These are phyloP conservation scores for Naganishia albida DNA, from an alignment of 1,284 basidiomycete genomes.

Conservation along the genomic window DNA sequence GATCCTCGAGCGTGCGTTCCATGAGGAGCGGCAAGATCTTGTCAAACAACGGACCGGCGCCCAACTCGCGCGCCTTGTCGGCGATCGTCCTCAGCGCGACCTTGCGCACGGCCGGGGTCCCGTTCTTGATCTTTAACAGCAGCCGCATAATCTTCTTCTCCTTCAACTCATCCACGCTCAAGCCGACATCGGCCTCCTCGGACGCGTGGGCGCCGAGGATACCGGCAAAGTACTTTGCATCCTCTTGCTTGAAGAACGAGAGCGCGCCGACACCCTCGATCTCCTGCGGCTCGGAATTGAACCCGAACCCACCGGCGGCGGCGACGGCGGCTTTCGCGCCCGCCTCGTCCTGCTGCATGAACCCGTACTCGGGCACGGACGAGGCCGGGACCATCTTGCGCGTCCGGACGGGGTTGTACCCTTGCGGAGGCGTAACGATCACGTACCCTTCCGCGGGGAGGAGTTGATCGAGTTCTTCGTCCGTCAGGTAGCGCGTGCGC, in stretches of 20 bases:
- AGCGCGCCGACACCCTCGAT: slow-evolving; percentile 97
- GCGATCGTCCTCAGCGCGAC: slow-evolving; percentile 97
- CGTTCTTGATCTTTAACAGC: slow-evolving; percentile 99
- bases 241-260: slow-evolving; percentile 97
- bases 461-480: slow-evolving; percentile 91
- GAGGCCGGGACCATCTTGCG: slow-evolving; percentile 50
- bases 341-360: slow-evolving; percentile 93
- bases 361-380: slow-evolving; percentile 71
- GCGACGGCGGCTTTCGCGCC: slow-evolving; percentile 81
- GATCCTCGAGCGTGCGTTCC: slow-evolving; percentile 98
- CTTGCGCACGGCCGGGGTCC: slow-evolving; percentile 96
- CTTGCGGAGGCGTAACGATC: slow-evolving; percentile 90
- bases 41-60: slow-evolving; percentile 98
- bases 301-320: slow-evolving; percentile 72
- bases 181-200: slow-evolving; percentile 78
- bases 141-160: slow-evolving; percentile 99
- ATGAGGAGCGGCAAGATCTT: slow-evolving; percentile 98
- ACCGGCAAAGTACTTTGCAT: slow-evolving; percentile 96
- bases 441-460: slow-evolving; percentile 85
- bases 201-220: slow-evolving; percentile 80
- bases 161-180: slow-evolving; percentile 97
- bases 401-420: slow-evolving; percentile 70
- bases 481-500: slow-evolving; percentile 88
- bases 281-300: slow-evolving; percentile 90
- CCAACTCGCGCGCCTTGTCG: slow-evolving; percentile 99